These are phyloP conservation scores for Hypoxylon cercidicola DNA, from an alignment of 495 filamentous ascomycete species.

Conservation along the genomic window DNA sequence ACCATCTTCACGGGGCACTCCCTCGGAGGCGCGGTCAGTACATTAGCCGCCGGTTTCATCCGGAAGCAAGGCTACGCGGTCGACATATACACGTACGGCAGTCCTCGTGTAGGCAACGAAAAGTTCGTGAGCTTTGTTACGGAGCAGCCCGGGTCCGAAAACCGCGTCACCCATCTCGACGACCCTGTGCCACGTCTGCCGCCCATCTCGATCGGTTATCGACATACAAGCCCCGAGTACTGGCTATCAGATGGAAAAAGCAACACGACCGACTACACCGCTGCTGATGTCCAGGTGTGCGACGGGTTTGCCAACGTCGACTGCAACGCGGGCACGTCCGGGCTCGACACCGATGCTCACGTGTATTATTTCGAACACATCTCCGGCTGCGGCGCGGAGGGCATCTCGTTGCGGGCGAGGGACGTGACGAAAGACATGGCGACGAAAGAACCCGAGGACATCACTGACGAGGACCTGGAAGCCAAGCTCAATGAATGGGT, in stretches of 20 bases:
- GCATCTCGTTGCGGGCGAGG: slow-evolving; percentile 37
- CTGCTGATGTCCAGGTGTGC: slow-evolving; percentile 51
- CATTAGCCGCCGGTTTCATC: slow-evolving; percentile 67
- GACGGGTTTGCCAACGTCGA: slow-evolving; percentile 47
- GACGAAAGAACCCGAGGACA: slow-evolving; percentile 22
- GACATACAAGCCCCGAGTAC: slow-evolving; percentile 75
- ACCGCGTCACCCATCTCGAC: slow-evolving; percentile 72
- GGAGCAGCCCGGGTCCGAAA: slow-evolving; percentile 57
- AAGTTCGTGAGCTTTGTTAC: slow-evolving; percentile 68
- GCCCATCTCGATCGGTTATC: slow-evolving; percentile 63
- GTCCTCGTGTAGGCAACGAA: slow-evolving; percentile 72
- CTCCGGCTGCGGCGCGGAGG: slow-evolving; percentile 39
- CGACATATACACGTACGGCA: slow-evolving; percentile 71
- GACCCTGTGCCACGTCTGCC: slow-evolving; percentile 76
- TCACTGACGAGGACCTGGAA: slow-evolving; percentile 48
- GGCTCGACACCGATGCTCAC: slow-evolving; percentile 48
- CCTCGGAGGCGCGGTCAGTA: slow-evolving; percentile 73
- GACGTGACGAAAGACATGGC: slow-evolving; percentile 31
- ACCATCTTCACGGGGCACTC: slow-evolving; percentile 74
- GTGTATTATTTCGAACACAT: slow-evolving; percentile 52
- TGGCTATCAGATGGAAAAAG: slow-evolving; percentile 54
- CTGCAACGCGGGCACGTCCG: slow-evolving; percentile 53
- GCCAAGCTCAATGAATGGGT: slow-evolving; percentile 44
- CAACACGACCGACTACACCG: slow-evolving; percentile 37
- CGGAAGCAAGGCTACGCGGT: slow-evolving; percentile 57